Evolutionary conservation across 805 yeast genomes (phyloP), one percentile per base, ranked within the genome.

Genomic region (Hyphopichia homilentoma): DNA sequence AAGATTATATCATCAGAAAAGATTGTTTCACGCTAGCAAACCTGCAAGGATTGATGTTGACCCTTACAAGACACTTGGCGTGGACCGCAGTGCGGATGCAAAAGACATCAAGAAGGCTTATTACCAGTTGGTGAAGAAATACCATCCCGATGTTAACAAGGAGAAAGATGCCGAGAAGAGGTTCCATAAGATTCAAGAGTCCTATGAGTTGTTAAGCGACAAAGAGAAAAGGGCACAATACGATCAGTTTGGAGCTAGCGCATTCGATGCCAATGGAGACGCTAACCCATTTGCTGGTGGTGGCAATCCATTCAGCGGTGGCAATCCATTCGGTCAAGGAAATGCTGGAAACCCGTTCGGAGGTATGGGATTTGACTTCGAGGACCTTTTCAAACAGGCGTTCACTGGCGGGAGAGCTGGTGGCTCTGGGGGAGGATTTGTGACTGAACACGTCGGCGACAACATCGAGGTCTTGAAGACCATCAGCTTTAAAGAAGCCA

Each of bases 141-240:
- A 69, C 59, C 99, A 93, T 59, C 99, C 99, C 0, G 99, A 93
- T 65, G 85, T 93, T 27, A 93, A 90, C 59, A 93, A 90, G 59
- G 96, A 85, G 42, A 75, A 77, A 16, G 90, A 75, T 13, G 93
- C 97, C 0, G 95, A 90, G 48, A 77, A 78, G 52, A 79, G 79
- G 57, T 93, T 93, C 65, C 97, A 93, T 52, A 86, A 84, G 49
- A 75, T 93, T 43, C 97, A 90, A 54, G 93, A 84, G 43, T 94
- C 97, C 1, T 93, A 94, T 53, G 99, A 93, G 59, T 77, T 93
- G 22, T 68, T 93, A 50, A 79, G 87, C 27, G 94, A 88, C 55
- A 84, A 86, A 33, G 76, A 75, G 14, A 90, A 90, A 70, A 77
- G 87, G 48, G 75, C 81, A 33, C 96, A 93, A 53, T 93, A 79